Conservation (phyloP, 73 alveolate genomes). For the Effrenium voratum region DNA sequence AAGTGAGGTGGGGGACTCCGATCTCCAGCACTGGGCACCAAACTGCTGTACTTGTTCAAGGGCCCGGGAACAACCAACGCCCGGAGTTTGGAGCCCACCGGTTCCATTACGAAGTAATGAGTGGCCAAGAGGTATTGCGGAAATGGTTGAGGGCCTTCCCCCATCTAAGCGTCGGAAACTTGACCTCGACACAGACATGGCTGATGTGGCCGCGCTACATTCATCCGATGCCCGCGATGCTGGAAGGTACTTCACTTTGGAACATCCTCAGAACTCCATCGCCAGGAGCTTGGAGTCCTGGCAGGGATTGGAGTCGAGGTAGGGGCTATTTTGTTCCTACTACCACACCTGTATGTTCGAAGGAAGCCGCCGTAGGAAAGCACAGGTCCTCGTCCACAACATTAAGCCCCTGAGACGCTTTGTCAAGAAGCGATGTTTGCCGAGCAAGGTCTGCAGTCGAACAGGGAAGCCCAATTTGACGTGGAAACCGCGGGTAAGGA, state of each 20-base stretch:
- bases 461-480: background rate
- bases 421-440: background rate
- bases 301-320: background rate
- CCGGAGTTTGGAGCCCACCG: background rate
- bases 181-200: background rate
- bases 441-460: background rate
- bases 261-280: background rate
- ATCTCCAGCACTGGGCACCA: background rate
- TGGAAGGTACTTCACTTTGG: background rate
- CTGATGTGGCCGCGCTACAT: background rate
- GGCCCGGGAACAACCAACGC: background rate
- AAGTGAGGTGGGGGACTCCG: background rate
- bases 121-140: background rate
- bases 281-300: background rate
- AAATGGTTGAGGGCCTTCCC: background rate
- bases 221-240: background rate
- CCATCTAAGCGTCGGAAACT: background rate
- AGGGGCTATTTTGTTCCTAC: background rate
- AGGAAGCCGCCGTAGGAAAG: background rate
- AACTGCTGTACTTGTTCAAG: background rate
- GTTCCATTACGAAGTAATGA: background rate
- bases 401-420: background rate
- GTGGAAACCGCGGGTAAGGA: background rate
- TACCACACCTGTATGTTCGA: background rate
- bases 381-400: background rate